Evolutionary conservation across 768 basidiomycete genomes (phyloP).

Genomic region (Boletus fagicola): DNA sequence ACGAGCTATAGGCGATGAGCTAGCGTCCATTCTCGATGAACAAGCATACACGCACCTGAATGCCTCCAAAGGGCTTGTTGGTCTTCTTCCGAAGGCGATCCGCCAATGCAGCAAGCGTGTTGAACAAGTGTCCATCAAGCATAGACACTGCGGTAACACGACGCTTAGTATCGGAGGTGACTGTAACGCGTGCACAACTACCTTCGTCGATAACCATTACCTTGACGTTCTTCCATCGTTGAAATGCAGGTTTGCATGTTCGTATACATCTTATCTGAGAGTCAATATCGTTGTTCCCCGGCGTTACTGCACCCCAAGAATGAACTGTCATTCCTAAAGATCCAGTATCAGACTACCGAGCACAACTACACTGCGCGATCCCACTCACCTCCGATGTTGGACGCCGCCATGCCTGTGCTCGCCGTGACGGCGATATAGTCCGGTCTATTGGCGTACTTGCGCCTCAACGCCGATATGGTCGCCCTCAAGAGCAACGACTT

Average conservation of each 20-base stretch:
- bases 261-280: conserved; percentile 49
- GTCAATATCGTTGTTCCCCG: conserved; percentile 41
- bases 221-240: conserved; percentile 56
- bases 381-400: conserved; percentile 44
- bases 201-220: conserved; percentile 68
- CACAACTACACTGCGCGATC: background rate
- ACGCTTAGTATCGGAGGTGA: background rate
- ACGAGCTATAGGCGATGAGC: conserved; percentile 37
- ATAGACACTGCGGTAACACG: conserved; percentile 51
- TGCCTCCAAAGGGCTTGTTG: conserved; percentile 59
- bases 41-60: conserved; percentile 44
- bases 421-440: conserved; percentile 46
- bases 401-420: conserved; percentile 45
- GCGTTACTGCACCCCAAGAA: conserved; percentile 58
- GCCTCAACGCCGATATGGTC: conserved; percentile 51
- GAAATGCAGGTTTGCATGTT: conserved; percentile 51
- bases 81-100: conserved; percentile 49
- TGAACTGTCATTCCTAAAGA: conserved; percentile 56
- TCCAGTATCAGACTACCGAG: background rate
- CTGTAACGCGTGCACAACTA: conserved; percentile 20
- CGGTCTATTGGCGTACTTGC: conserved; percentile 32
- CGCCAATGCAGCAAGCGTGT: conserved; percentile 56
- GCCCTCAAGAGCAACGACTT: conserved; percentile 60
- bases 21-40: background rate
- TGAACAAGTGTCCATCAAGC: conserved; percentile 62